Base-by-base conservation (phyloP, 2,329 filamentous ascomycete genomes). In the Pestalotiopsis fici region DNA sequence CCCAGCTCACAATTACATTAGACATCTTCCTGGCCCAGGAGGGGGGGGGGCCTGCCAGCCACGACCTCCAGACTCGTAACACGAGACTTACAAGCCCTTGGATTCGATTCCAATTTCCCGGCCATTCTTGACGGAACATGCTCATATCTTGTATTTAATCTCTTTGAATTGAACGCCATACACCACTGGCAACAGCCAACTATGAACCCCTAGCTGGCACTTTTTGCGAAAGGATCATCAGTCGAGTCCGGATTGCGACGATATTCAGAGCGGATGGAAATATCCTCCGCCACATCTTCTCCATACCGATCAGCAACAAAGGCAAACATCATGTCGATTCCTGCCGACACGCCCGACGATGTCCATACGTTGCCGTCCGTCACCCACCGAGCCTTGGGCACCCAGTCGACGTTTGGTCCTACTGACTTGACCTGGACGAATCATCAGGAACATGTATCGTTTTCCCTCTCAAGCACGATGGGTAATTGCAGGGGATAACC, bases 291-390 rank as follows among this genome's bases (percentile, higher is more conserved):
- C 15, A 81, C 75, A 1, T 83, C 82, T 56, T 84, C 80, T 0
- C 88, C 88, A 76, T 84, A 91, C 3, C 86, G 77, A 37, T 82
- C 77, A 43, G 74, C 81, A 21, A 91, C 81, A 77, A 86, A 91
- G 1, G 86, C 88, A 73, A 88, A 82, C 56, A 83, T 86, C 68
- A 70, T 69, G 55, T 91, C 89, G 59, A 90, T 90, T 0, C 89
- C 89, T 1, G 89, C 88, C 27, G 74, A 73, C 13, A 78, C 68
- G n/a, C 91, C 90, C 0, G 88, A 89, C 2, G 87, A 87, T 3
- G 87, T 88, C 89, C 90, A 93, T 7, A 91, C 79, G 67, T 91
- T 90, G 3, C 87, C 89, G 76, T 92, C 90, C 0, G 83, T 79
- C 0, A 91, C 86, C 87, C 88, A 93, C 50, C 91, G 82, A 23